A percentile compares a stretch with the other conserved stretches of the same genome.
Conservation (phyloP, 2,329 filamentous ascomycete species). For the Neofusicoccum cordaticola region DNA sequence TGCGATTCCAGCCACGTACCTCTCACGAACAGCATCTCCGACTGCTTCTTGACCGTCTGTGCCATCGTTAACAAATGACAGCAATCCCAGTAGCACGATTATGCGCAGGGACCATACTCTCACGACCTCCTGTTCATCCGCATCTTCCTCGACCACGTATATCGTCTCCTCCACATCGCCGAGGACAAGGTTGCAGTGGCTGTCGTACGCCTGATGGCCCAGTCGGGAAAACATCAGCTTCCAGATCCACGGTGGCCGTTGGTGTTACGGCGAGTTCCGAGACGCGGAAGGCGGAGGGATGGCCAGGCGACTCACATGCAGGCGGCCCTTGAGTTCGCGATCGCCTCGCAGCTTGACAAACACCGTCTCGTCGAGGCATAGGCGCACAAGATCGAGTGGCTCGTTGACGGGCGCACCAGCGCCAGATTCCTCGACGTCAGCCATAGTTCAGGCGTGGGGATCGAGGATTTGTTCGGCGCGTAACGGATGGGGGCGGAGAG, state of each 20-base stretch:
- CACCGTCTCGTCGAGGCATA: constrained; percentile 92
- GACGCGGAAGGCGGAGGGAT: background rate
- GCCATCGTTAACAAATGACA: constrained; percentile 3
- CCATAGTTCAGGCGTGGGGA: constrained; percentile 56
- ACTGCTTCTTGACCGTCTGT: constrained; percentile 92
- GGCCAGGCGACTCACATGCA: constrained; percentile 66
- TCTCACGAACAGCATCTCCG: constrained; percentile 97
- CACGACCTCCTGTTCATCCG: constrained; percentile 63
- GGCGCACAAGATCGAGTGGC: constrained; percentile 90
- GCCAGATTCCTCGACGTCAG: constrained; percentile 73
- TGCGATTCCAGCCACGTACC: constrained; percentile 53
- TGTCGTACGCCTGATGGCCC: constrained; percentile 82
- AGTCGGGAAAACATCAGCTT: background rate
- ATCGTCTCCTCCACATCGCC: constrained; percentile 98
- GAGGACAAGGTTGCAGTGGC: constrained; percentile 94
- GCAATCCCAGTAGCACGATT: background rate
- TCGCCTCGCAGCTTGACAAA: constrained; percentile 97
- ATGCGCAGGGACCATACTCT: constrained; percentile 8
- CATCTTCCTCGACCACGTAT: constrained; percentile 86
- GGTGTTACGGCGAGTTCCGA: background rate
- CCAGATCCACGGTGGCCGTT: background rate
- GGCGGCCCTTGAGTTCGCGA: constrained; percentile 87
- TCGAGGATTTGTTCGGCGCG: background rate
- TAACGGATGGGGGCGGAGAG: background rate
- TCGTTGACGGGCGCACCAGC: constrained; percentile 66